These are phyloP conservation scores for Strigomonas culicis DNA, from an alignment of 208 protist species.

Conservation along the genomic window DNA sequence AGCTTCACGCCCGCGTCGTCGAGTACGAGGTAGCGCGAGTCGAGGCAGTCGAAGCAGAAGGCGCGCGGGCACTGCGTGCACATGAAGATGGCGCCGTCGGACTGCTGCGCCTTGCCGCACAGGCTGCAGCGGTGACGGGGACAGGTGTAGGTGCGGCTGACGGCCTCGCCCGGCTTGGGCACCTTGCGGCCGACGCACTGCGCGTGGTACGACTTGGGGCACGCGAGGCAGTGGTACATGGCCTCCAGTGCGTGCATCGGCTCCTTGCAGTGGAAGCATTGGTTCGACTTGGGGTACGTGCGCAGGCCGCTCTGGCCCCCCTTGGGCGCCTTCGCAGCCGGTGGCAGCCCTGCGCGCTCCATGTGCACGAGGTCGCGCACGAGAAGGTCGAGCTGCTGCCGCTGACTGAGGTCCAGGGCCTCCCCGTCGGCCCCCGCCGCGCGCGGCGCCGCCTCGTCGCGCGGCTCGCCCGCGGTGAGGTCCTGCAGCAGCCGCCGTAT, in stretches of 20 bases:
- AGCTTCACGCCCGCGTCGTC: slow-evolving; percentile 45
- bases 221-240: slow-evolving; percentile 72
- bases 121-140: slow-evolving; percentile 57
- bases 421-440: not conserved
- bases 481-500: slow-evolving; percentile 9
- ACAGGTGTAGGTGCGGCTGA: slow-evolving; percentile 63
- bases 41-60: slow-evolving; percentile 88
- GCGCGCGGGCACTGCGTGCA: slow-evolving; percentile 68
- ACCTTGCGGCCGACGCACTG: slow-evolving; percentile 51
- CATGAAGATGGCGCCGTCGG: slow-evolving; percentile 83
- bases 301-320: not conserved
- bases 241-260: slow-evolving; percentile 80
- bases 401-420: not conserved
- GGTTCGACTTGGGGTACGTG: slow-evolving; percentile 29
- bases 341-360: slow-evolving; percentile 22
- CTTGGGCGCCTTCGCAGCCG: not conserved
- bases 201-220: slow-evolving; percentile 85
- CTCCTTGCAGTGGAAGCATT: slow-evolving; percentile 72
- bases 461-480: not conserved
- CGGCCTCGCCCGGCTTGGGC: slow-evolving; percentile 26
- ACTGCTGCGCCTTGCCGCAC: slow-evolving; percentile 55
- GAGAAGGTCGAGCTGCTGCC: not conserved
- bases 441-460: not conserved
- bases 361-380: slow-evolving; percentile 46
- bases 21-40: slow-evolving; percentile 72